Conservation (phyloP, 164 flowering plant species). For the Annona squamosa region DNA sequence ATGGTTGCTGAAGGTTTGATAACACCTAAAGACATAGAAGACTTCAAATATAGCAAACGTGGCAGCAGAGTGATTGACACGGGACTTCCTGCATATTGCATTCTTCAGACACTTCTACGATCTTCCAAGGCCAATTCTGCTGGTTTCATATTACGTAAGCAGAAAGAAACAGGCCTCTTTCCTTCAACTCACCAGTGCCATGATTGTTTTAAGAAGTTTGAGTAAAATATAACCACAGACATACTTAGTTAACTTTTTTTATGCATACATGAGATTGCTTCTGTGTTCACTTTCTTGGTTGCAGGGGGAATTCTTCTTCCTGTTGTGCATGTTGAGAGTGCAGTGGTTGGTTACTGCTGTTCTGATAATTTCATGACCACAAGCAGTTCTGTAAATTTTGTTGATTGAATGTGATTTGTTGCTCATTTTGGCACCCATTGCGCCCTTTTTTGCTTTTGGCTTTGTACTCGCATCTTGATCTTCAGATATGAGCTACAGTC, state of each 20-base stretch:
- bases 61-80: slow-evolving; percentile 36
- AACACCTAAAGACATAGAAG: slow-evolving; percentile 57
- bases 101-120: slow-evolving; percentile 55
- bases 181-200: neutral
- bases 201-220: no score
- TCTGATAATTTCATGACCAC: neutral
- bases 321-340: neutral
- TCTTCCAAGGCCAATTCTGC: slow-evolving; percentile 58
- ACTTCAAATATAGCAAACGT: slow-evolving; percentile 44
- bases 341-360: neutral
- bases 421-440: neutral
- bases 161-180: neutral
- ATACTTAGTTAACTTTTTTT: no score
- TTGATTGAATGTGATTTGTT: neutral
- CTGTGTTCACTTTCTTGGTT: neutral
- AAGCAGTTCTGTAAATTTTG: neutral
- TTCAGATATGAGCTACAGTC: neutral
- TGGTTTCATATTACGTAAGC: slow-evolving; percentile 74
- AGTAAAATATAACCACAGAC: no score
- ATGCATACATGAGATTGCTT: no score
- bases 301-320: neutral
- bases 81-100: slow-evolving; percentile 81
- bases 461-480: neutral
- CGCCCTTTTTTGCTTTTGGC: neutral
- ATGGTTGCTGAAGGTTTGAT: slow-evolving; percentile 60